phyloP scores from a whole-genome alignment of 805 yeast genomes.

The Candida suzukii region DNA sequence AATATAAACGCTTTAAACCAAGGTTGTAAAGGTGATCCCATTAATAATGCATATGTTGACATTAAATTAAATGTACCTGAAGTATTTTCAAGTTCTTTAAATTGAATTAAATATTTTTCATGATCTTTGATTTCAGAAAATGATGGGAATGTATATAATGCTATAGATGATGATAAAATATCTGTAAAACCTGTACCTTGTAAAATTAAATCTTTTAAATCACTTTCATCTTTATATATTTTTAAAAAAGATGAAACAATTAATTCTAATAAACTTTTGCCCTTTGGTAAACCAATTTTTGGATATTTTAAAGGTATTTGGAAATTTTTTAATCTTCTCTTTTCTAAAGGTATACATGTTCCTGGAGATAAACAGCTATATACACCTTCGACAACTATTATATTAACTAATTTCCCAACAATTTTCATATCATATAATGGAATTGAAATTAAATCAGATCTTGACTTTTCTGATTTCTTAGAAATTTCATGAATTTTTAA shows the following conservation, averaged over 20 bases:
- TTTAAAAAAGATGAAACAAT: constrained; percentile 24
- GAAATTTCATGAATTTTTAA: constrained; percentile 32
- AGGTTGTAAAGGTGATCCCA: constrained; percentile 38
- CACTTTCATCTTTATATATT: constrained; percentile 35
- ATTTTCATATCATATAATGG: constrained; percentile 82
- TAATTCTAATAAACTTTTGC: constrained; percentile 11
- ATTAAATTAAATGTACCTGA: constrained; percentile 67
- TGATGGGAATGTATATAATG: constrained; percentile 26
- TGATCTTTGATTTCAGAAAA: constrained; percentile 6
- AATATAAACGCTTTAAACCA: constrained; percentile 43
- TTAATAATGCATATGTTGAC: constrained; percentile 49
- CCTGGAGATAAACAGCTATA: constrained; percentile 52
- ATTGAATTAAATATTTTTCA: constrained; percentile 3
- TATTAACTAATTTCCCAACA: constrained; percentile 55
- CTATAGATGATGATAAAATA: constrained; percentile 41
- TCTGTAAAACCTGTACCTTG: constrained; percentile 68
- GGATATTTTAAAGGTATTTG: constrained; percentile 17
- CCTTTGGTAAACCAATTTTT: constrained; percentile 12
- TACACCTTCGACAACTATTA: constrained; percentile 65
- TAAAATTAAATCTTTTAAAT: constrained; percentile 44
- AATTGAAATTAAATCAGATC: constrained; percentile 43
- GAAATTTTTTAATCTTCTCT: constrained; percentile 49
- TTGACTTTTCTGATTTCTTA: constrained; percentile 19
- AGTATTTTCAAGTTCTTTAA: constrained; percentile 28
- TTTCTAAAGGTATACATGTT: constrained; percentile 58